phyloP scores from a whole-genome alignment of 2,329 filamentous ascomycete genomes.

The Ceratocystiopsis sp. region DNA sequence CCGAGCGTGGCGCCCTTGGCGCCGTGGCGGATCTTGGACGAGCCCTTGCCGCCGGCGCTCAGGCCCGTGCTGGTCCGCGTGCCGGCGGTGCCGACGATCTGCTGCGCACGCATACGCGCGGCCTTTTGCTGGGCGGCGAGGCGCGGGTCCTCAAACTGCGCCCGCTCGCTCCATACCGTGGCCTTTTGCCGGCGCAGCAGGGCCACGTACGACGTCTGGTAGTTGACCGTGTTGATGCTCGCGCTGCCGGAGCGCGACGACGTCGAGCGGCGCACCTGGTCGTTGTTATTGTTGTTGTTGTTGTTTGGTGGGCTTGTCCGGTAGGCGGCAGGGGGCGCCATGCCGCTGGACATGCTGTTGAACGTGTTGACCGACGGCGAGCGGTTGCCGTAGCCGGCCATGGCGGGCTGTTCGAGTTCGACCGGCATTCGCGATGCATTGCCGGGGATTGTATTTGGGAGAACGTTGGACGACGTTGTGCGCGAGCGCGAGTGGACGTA shows the following conservation, averaged over 20 bases:
- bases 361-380: constrained; percentile 51
- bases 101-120: constrained; percentile 73
- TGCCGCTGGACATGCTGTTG: constrained; percentile 46
- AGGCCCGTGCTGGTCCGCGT: constrained; percentile 41
- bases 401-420: no score
- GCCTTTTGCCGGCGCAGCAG: constrained; percentile 94
- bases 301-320: constrained; percentile 37
- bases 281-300: no score
- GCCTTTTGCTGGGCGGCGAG: constrained; percentile 67
- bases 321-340: constrained; percentile 35
- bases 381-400: constrained; percentile 34
- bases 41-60: constrained; percentile 42
- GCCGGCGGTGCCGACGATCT: constrained; percentile 51
- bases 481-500: constrained; percentile 38
- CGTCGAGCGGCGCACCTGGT: constrained; percentile 55
- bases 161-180: constrained; percentile 93
- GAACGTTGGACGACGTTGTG: constrained; percentile 38
- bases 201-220: constrained; percentile 72
- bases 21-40: constrained; percentile 74
- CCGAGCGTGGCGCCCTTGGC: constrained; percentile 63
- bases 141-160: constrained; percentile 81
- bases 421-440: no score
- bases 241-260: constrained; percentile 54
- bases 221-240: constrained; percentile 15
- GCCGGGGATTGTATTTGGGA: constrained; percentile 20